Base-by-base conservation (phyloP, 2,329 filamentous ascomycete genomes). In the Fusarium armeniacum region DNA sequence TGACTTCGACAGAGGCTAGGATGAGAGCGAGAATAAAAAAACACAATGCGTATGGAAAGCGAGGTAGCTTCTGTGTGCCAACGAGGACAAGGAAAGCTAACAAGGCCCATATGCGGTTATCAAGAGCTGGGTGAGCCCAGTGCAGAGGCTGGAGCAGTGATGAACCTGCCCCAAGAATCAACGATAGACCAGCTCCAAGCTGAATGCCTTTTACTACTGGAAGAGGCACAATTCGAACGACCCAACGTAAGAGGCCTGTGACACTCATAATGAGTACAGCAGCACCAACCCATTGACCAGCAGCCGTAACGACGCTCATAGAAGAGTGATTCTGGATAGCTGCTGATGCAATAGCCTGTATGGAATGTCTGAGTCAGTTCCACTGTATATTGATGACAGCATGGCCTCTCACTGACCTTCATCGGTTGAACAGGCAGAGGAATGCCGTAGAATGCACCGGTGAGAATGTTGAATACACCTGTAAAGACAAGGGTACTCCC, bases 161-260 rank as follows among this genome's bases (percentile, higher is more conserved):
- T 1, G 85, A 83, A 5, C 93, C 93, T 10, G 93, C 93, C 15
- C 92, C 91, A 60, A 97, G 86, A 56, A 94, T 87, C 18, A 98
- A 86, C 18, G 91, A 93, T 49, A 98, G 83, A 2, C 95, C 95
- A 6, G 95, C 95, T 38, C 95, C 95, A 49, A 98, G 89, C 80
- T 98, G 96, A 70, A 98, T 98, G 32, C 95, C 95, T 77, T 97
- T 97, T 55, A 98, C 90, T 1, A 98, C 91, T 0, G 94, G 93
- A 16, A 94, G 88, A 1, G 95, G 95, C 11, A 97, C 91, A 16
- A 90, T 84, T n/a, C 84, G 81, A 11, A 92, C 90, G 53, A 93
- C 89, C 85, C 89, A 91, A 60, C 85, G 85, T 33, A 98, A 83
- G n/a, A 96, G 81, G 1, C 95, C 93, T 0, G 93, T 97, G 6